Evolutionary conservation across 2,329 filamentous ascomycete genomes (phyloP), one percentile per base, ranked within the genome.

Genomic region (Penicillium sp.): DNA sequence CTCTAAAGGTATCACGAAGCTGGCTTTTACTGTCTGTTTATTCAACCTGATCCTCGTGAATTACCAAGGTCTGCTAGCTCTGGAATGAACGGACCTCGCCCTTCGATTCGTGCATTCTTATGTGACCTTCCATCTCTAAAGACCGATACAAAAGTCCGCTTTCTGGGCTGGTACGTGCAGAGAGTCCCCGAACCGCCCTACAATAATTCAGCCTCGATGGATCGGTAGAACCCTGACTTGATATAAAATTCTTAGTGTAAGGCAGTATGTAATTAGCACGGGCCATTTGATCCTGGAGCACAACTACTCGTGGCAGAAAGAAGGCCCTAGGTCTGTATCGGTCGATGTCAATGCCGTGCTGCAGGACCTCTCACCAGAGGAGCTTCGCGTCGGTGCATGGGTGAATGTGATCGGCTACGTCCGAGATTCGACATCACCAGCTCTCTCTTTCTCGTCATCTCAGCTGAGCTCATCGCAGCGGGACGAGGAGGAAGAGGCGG

Each of bases 361-460:
- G 4, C 78, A 83, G 59, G 76, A 72, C 8, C 70, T 93, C 49
- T 80, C 79, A 18, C 69, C 77, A 24, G 77, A 83, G 47, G 76
- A 86, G 43, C 77, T 86, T 45, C 77, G 82, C 43, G 72, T 86
- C 26, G 91, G 91, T n/a, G 78, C 85, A 50, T 96, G 90, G 90
- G 69, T 96, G 43, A 95, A 96, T 64, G 77, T 96, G 3, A 80
- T 96, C 55, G 91, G 90, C 5, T 94, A 94, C 65, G 74, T 90
- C 50, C 76, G 73, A 36, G 64, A 64, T 38, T 37, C 36, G 9
- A n/a, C 28, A 6, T 43, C 43, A 18, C 50, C 50, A 12, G 27
- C 45, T 28, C 32, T 36, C 4, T 57, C 54, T 12, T 55, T 57
- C n/a, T 46, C 49, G 7, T 58, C 56, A 4, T 52, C 46, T 27